Conservation (phyloP, 768 basidiomycete genomes). For the Fomitopsis pulvina region DNA sequence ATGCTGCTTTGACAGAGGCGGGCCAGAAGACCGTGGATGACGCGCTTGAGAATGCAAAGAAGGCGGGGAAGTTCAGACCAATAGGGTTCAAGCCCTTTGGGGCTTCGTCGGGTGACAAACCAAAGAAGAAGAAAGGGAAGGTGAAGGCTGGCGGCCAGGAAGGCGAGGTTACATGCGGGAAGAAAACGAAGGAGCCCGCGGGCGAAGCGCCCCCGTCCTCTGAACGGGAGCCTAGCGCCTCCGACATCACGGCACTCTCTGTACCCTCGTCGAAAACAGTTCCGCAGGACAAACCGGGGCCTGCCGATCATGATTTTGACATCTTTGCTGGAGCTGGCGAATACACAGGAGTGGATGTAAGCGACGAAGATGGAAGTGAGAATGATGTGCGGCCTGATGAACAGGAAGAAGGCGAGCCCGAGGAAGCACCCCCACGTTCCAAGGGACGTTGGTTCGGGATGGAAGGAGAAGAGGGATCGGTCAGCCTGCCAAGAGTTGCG, state of each 20-base stretch:
- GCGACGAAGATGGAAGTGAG: slow-evolving; percentile 34
- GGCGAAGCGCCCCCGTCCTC: not conserved
- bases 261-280: slow-evolving; percentile 16
- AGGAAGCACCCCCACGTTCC: slow-evolving; percentile 4
- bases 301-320: slow-evolving; percentile 64
- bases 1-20: slow-evolving; percentile 9
- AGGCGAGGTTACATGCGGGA: slow-evolving; percentile 57
- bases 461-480: slow-evolving; percentile 7
- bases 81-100: slow-evolving; percentile 66
- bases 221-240: slow-evolving; percentile 12
- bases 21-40: slow-evolving; percentile 12
- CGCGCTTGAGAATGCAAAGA: slow-evolving; percentile 31
- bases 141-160: slow-evolving; percentile 23
- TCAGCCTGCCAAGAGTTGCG: not conserved
- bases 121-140: slow-evolving; percentile 45
- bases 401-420: not conserved
- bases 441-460: slow-evolving; percentile 11
- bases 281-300: slow-evolving; percentile 30
- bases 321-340: slow-evolving; percentile 86
- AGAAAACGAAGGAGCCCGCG: slow-evolving; percentile 26
- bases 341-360: slow-evolving; percentile 63
- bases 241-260: slow-evolving; percentile 8
- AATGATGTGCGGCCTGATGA: slow-evolving; percentile 12
- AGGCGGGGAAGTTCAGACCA: slow-evolving; percentile 40
- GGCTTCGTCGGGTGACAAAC: slow-evolving; percentile 25